Evolutionary conservation across 345 rosid genomes (phyloP).

Genomic region (Dipteronia dyeriana): DNA sequence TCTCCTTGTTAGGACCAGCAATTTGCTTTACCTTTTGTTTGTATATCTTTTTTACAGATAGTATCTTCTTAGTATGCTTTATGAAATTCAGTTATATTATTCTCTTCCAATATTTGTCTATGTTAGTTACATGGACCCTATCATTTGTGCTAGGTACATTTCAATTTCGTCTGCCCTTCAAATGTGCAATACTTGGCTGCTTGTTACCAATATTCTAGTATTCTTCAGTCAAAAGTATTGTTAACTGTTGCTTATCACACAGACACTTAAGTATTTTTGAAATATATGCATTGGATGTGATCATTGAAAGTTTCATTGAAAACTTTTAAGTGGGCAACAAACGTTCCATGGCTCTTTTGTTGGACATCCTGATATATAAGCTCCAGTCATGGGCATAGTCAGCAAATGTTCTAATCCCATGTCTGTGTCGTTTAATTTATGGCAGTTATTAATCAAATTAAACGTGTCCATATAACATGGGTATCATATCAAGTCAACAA

Average conservation of each 20-base stretch:
- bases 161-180: not conserved
- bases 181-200: not conserved
- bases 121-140: slow-evolving; percentile 7
- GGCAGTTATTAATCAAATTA: not conserved
- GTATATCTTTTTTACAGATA: not conserved
- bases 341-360: not conserved
- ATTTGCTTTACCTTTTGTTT: not conserved
- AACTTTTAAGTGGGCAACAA: not conserved
- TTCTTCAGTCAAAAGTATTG: not conserved
- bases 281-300: slow-evolving; percentile 10
- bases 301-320: not conserved
- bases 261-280: not conserved
- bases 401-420: not conserved
- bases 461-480: not conserved
- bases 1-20: not conserved
- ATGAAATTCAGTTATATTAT: not conserved
- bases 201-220: not conserved
- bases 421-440: not conserved
- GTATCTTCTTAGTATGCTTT: not conserved
- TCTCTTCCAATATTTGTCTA: not conserved
- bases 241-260: not conserved
- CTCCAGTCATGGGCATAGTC: not conserved
- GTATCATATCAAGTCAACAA: not conserved
- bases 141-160: not conserved
- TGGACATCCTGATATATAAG: not conserved